Base-by-base conservation (phyloP, 768 basidiomycete species). In the Amanita pallidorosea region DNA sequence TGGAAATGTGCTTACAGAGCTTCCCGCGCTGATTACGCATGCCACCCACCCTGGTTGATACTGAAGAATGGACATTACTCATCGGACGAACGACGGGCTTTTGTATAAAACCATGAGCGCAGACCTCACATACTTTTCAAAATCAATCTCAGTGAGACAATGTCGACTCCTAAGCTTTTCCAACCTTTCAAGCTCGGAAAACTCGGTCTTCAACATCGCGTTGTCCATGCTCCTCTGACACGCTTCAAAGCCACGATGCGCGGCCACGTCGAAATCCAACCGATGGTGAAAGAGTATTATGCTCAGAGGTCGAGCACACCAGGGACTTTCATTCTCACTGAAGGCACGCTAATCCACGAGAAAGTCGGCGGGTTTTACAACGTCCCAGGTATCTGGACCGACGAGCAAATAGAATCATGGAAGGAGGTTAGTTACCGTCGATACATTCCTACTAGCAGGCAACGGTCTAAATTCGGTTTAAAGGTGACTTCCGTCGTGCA, bases 381-480 rank as follows among this genome's bases (percentile, higher is more conserved):
- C 50, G 68, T 72, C 1, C 83, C 81, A 2, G 82, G 83, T 2
- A 71, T 83, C 47, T 83, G 71, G 65, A 74, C 55, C n/a, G 65
- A 71, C 1, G 76, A 72, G 34, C 82, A 85, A 53, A 66, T 76
- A 37, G 59, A 55, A 0, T 68, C 56, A 0, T 80, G 77, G 78
- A 74, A 71, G 56, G 53, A 59, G 55, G 70, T 68, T 5, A 40
- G 56, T 50, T 17, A 8, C 42, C n/a, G 7, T 23, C 12, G 9
- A 8, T 18, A n/a, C 25, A 6, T 13, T 20, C 5, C n/a, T n/a
- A n/a, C n/a, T n/a, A n/a, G n/a, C n/a, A n/a, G n/a, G n/a, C n/a
- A n/a, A n/a, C n/a, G n/a, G n/a, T n/a, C n/a, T n/a, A n/a, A n/a
- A n/a, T 41, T n/a, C 2, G 13, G 9, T 17, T 27, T 31, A 34